Evolutionary conservation across 1,284 basidiomycete species (phyloP).

Genomic region (Irpex lacteus): DNA sequence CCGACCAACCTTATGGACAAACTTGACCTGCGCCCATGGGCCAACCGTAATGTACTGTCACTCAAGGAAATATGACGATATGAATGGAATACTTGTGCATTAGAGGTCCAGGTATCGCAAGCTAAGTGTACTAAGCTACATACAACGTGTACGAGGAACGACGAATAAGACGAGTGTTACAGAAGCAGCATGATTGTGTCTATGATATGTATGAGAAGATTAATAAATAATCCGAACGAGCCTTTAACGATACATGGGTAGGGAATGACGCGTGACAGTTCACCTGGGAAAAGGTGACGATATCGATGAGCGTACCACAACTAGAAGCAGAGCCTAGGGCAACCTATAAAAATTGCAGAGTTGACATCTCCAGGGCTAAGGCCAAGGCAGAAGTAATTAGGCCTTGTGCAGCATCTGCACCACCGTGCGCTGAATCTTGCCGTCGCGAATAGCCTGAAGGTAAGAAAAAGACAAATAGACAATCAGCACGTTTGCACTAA

Average conservation of each 20-base stretch:
- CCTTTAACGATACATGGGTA: neutral
- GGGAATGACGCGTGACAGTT: neutral
- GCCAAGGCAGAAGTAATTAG: neutral
- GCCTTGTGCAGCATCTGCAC: constrained; percentile 41
- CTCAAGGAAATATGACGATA: no score
- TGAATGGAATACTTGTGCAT: neutral
- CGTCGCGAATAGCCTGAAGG: constrained; percentile 61
- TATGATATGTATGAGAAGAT: neutral
- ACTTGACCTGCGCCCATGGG: no score
- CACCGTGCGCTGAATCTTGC: constrained; percentile 61
- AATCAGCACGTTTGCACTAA: constrained; percentile 25
- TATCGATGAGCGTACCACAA: no score
- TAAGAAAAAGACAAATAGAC: neutral
- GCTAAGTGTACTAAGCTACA: neutral
- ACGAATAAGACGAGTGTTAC: neutral
- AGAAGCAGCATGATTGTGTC: neutral
- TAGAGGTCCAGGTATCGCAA: neutral
- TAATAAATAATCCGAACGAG: neutral
- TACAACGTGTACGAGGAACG: neutral
- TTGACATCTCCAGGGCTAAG: neutral
- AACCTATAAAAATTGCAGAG: no score
- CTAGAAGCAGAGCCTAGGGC: no score
- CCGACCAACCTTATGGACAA: no score
- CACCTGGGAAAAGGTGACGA: no score
- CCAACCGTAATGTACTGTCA: no score